Evolutionary conservation across 768 basidiomycete species (phyloP).

Genomic region (Amanita rimosa): DNA sequence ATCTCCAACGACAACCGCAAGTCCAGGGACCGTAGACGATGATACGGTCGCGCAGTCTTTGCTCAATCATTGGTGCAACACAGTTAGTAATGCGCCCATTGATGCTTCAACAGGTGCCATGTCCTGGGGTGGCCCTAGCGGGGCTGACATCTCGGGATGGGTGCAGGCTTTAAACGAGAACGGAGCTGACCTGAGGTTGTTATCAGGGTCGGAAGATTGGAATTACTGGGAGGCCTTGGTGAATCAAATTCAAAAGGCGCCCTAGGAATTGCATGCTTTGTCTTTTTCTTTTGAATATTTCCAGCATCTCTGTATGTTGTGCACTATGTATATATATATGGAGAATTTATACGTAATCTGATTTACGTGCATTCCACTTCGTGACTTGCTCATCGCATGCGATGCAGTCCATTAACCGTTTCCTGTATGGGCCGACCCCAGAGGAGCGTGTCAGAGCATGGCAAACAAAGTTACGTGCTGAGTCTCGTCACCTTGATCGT

Average conservation of each 20-base stretch:
- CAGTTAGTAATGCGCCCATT: constrained; percentile 55
- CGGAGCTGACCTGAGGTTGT: constrained; percentile 30
- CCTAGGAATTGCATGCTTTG: constrained; percentile 11
- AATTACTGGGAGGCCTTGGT: constrained; percentile 75
- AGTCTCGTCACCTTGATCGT: constrained; percentile 77
- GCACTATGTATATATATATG: background rate
- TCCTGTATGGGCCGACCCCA: constrained; percentile 92
- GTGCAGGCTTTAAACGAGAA: constrained; percentile 29
- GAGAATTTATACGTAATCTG: constrained; percentile 5
- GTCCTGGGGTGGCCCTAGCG: constrained; percentile 51
- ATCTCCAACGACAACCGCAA: constrained; percentile 58
- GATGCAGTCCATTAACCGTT: constrained; percentile 87
- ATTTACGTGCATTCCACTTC: constrained; percentile 3
- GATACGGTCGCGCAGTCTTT: constrained; percentile 68
- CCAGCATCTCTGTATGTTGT: background rate
- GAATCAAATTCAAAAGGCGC: constrained; percentile 40
- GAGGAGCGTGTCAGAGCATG: constrained; percentile 90
- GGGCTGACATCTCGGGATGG: constrained; percentile 51
- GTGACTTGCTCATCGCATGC: constrained; percentile 3
- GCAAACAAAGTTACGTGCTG: constrained; percentile 78
- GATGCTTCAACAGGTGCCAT: constrained; percentile 39
- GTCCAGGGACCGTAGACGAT: constrained; percentile 56
- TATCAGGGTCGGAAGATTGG: constrained; percentile 56
- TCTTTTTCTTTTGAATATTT: background rate
- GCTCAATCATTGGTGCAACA: constrained; percentile 78